phyloP scores from a whole-genome alignment of 768 basidiomycete species.

The Leccinellum rugosiceps region DNA sequence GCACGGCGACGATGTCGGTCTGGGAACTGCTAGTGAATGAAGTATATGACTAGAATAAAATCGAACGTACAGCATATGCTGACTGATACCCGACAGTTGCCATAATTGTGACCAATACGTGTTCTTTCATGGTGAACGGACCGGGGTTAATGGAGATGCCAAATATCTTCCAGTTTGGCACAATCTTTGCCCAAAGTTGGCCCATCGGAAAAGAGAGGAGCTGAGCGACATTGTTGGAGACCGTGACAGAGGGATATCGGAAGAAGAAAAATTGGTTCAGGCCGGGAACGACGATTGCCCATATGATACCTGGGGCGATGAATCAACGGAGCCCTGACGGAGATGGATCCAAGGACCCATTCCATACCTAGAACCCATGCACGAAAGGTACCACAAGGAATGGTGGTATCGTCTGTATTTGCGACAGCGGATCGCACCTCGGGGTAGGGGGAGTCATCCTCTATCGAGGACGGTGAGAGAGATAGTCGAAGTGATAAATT shows the following conservation, averaged over 20 bases:
- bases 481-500: conserved; percentile 10
- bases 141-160: conserved; percentile 70
- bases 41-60: not conserved
- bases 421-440: conserved; percentile 79
- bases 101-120: conserved; percentile 70
- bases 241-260: conserved; percentile 50
- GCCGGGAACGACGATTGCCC: conserved; percentile 64
- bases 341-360: not conserved
- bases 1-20: conserved; percentile 74
- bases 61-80: conserved; percentile 17
- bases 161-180: conserved; percentile 52
- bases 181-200: conserved; percentile 51
- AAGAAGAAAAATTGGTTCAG: conserved; percentile 80
- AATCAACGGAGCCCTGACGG: not conserved
- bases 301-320: conserved; percentile 34
- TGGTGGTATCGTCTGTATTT: conserved; percentile 65
- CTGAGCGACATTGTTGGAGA: conserved; percentile 62
- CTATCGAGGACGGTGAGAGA: conserved; percentile 22
- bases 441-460: conserved; percentile 82
- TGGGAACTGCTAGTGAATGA: conserved; percentile 8
- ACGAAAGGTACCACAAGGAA: conserved; percentile 60
- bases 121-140: conserved; percentile 74
- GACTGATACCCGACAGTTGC: conserved; percentile 44
- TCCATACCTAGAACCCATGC: conserved; percentile 53
- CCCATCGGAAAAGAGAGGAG: conserved; percentile 72